A percentile compares a stretch with the other conserved stretches of the same genome.
phyloP scores from a whole-genome alignment of 2,329 filamentous ascomycete genomes.

The Ceratocystis papillata region DNA sequence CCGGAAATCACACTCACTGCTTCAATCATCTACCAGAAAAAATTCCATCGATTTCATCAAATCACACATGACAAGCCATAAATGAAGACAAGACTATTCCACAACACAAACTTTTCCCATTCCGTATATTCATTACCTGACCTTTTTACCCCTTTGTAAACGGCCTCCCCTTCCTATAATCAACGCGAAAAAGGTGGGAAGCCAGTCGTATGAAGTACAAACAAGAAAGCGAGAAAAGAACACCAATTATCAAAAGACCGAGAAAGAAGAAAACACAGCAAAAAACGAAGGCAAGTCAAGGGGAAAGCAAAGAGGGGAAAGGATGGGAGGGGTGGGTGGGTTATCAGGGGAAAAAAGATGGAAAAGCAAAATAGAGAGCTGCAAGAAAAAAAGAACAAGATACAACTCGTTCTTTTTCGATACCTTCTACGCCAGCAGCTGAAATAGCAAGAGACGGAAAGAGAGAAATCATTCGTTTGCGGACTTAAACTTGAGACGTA shows the following conservation, averaged over 20 bases:
- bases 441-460: not conserved
- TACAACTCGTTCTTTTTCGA: not conserved
- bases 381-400: not conserved
- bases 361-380: not conserved
- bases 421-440: not conserved
- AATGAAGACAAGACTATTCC: not conserved
- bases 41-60: not conserved
- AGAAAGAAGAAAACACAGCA: not conserved
- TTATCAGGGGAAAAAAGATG: not conserved
- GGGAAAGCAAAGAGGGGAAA: not conserved
- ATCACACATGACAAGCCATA: not conserved
- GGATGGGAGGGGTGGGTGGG: not conserved
- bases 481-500: too few species aligned
- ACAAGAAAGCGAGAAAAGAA: slow-evolving; percentile 9
- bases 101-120: not conserved
- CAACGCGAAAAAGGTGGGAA: not conserved
- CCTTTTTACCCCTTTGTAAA: not conserved
- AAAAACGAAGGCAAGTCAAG: not conserved
- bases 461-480: too few species aligned
- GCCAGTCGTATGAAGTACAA: not conserved
- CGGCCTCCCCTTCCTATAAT: not conserved
- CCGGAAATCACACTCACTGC: too few species aligned
- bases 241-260: slow-evolving; percentile 4
- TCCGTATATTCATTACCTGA: slow-evolving; percentile 10
- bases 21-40: too few species aligned